These are phyloP conservation scores for Halophytophthora polymorphica DNA, from an alignment of 352 stramenopile species.

Conservation along the genomic window DNA sequence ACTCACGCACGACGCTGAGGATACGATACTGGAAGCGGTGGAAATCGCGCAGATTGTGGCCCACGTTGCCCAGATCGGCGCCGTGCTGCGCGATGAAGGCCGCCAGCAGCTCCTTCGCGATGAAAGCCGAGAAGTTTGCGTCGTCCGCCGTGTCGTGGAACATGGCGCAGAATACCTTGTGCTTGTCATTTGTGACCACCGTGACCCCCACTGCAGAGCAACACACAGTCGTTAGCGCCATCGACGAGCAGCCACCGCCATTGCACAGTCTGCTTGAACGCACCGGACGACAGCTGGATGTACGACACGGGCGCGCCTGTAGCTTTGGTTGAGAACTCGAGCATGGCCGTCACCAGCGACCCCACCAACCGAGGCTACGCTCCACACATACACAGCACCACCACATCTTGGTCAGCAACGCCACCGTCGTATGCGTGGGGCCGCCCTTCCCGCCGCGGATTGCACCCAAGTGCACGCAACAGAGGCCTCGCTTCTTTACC, in stretches of 20 bases:
- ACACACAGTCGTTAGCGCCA: slow-evolving; percentile 9
- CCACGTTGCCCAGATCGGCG: slow-evolving; percentile 71
- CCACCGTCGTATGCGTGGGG: too few relatives aligned
- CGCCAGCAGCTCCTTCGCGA: slow-evolving; percentile 85
- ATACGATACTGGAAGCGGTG: slow-evolving; percentile 89
- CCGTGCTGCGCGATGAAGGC: slow-evolving; percentile 81
- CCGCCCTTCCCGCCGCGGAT: slow-evolving; percentile 1
- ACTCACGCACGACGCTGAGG: slow-evolving; percentile 73
- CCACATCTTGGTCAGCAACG: background rate
- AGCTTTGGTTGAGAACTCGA: slow-evolving; percentile 90
- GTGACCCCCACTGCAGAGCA: slow-evolving; percentile 72
- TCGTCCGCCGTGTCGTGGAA: slow-evolving; percentile 87
- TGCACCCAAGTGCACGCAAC: slow-evolving; percentile 5
- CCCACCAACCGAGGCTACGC: slow-evolving; percentile 82
- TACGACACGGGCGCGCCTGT: slow-evolving; percentile 88
- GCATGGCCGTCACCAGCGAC: slow-evolving; percentile 89
- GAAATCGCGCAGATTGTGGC: slow-evolving; percentile 91
- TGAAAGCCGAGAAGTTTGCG: slow-evolving; percentile 78
- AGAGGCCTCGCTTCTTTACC: slow-evolving; percentile 25
- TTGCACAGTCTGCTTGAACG: slow-evolving; percentile 19
- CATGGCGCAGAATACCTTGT: slow-evolving; percentile 91
- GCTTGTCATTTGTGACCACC: slow-evolving; percentile 83
- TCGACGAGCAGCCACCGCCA: background rate
- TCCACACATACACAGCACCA: slow-evolving; percentile 5
- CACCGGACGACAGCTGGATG: slow-evolving; percentile 85